These are phyloP conservation scores for Hypoxylon intermedium DNA, from an alignment of 495 filamentous ascomycete species.

Conservation along the genomic window DNA sequence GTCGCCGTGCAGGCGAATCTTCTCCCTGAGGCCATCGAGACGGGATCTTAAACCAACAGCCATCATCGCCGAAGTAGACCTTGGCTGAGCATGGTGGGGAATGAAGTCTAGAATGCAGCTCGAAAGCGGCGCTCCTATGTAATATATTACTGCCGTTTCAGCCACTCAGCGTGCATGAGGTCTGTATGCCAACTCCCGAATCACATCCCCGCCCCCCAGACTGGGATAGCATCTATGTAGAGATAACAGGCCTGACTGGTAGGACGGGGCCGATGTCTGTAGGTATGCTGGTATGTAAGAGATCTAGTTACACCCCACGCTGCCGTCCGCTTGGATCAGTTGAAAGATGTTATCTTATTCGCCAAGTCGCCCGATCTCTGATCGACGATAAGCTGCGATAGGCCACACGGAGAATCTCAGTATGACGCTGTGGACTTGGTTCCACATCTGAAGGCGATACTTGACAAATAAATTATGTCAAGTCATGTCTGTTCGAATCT, in stretches of 20 bases:
- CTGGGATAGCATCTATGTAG: background rate
- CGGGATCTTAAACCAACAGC: slow-evolving; percentile 30
- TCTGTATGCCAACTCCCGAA: slow-evolving; percentile 4
- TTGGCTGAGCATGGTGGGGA: background rate
- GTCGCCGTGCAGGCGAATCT: slow-evolving; percentile 36
- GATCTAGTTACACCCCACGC: no score
- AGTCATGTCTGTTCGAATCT: no score
- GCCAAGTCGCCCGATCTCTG: no score
- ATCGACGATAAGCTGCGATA: no score
- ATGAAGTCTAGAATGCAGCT: background rate
- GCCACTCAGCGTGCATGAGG: slow-evolving; percentile 8
- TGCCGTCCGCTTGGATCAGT: no score
- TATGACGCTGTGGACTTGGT: no score
- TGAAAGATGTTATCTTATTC: no score
- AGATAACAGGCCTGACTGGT: slow-evolving; percentile 26
- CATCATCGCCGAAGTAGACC: slow-evolving; percentile 7
- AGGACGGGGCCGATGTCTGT: no score
- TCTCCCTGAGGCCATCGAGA: slow-evolving; percentile 32
- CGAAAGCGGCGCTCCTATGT: slow-evolving; percentile 2
- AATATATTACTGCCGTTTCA: slow-evolving; percentile 7
- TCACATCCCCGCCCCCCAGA: background rate
- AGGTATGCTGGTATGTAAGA: no score
- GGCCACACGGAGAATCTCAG: no score
- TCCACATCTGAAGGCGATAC: background rate
- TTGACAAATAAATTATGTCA: no score